A percentile compares a stretch with the other conserved stretches of the same genome.
phyloP scores from a whole-genome alignment of 2,329 filamentous ascomycete species.

The Ophiosphaerella herpotricha region DNA sequence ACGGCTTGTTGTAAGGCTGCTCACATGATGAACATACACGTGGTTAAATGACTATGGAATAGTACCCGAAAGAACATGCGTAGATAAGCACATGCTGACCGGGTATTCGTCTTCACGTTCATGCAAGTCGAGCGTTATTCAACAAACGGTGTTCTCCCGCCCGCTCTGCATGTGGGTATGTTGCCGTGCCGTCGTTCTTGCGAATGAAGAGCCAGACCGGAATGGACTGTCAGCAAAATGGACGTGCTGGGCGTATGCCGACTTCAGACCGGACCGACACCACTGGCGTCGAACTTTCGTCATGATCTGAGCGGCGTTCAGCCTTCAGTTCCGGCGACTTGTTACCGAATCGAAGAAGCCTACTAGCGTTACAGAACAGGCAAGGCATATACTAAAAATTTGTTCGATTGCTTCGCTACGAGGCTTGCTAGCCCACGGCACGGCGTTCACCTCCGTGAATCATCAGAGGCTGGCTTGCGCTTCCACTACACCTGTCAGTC shows the following conservation, averaged over 20 bases:
- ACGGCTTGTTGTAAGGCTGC: conserved; percentile 2
- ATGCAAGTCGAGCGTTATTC: conserved; percentile 33
- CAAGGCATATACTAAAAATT: conserved; percentile 16
- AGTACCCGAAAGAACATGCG: conserved; percentile 8
- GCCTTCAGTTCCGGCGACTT: conserved; percentile 32
- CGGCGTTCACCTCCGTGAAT: conserved; percentile 10
- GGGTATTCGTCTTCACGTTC: conserved; percentile 14
- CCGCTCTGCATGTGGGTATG: conserved; percentile 29
- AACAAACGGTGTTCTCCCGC: conserved; percentile 32
- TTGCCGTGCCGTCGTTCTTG: conserved; percentile 29
- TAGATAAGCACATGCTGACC: conserved; percentile 25
- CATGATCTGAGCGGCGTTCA: conserved; percentile 36
- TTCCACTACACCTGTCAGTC: background rate
- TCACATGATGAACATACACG: conserved; percentile 4
- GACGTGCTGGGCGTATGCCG: conserved; percentile 21
- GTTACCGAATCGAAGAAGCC: conserved; percentile 29
- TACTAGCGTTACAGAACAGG: conserved; percentile 23
- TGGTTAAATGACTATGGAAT: conserved; percentile 1
- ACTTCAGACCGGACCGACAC: conserved; percentile 26
- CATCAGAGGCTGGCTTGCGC: background rate
- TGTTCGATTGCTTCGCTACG: conserved; percentile 14
- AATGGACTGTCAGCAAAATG: background rate
- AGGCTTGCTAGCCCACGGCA: conserved; percentile 7
- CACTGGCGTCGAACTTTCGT: conserved; percentile 26
- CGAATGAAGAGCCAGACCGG: conserved; percentile 14